These are phyloP conservation scores for Tephrocybe sp. DNA, from an alignment of 768 basidiomycete genomes.

Conservation along the genomic window DNA sequence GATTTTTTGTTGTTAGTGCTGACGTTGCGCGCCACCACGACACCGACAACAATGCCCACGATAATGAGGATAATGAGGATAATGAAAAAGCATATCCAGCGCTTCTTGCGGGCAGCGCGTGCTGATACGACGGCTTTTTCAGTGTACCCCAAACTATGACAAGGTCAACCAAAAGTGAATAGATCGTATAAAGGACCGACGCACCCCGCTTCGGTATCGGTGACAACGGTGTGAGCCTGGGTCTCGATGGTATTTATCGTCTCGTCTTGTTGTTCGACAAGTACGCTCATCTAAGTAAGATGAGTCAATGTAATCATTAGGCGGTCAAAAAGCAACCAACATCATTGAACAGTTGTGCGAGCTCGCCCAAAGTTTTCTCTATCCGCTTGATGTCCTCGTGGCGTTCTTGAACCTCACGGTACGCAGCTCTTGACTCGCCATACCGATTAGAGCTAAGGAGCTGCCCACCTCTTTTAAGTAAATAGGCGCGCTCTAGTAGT, in stretches of 20 bases:
- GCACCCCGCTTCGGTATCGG: constrained; percentile 86
- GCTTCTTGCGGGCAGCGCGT: constrained; percentile 87
- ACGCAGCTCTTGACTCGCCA: constrained; percentile 86
- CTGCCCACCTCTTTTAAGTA: constrained; percentile 37
- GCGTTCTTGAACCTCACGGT: constrained; percentile 95
- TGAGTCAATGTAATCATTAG: not conserved
- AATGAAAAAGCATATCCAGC: constrained; percentile 95
- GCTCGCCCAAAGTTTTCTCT: constrained; percentile 87
- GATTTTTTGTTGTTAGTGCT: constrained; percentile 33
- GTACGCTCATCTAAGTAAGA: constrained; percentile 76
- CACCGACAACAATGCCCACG: constrained; percentile 60
- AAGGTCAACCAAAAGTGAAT: constrained; percentile 9
- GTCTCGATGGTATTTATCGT: constrained; percentile 81
- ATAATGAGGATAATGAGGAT: constrained; percentile 65
- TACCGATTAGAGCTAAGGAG: constrained; percentile 90
- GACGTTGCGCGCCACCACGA: constrained; percentile 49
- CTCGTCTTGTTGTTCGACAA: constrained; percentile 95
- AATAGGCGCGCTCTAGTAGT: not conserved
- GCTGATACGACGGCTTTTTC: constrained; percentile 87
- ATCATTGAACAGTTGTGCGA: constrained; percentile 96
- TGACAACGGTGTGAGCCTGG: constrained; percentile 70
- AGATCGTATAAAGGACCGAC: constrained; percentile 18
- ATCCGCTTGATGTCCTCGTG: constrained; percentile 96
- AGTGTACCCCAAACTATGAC: constrained; percentile 71
- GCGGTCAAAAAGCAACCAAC: constrained; percentile 37